Conservation (phyloP, 139 green algal species). For the Tetradesmus lagerheimii region DNA sequence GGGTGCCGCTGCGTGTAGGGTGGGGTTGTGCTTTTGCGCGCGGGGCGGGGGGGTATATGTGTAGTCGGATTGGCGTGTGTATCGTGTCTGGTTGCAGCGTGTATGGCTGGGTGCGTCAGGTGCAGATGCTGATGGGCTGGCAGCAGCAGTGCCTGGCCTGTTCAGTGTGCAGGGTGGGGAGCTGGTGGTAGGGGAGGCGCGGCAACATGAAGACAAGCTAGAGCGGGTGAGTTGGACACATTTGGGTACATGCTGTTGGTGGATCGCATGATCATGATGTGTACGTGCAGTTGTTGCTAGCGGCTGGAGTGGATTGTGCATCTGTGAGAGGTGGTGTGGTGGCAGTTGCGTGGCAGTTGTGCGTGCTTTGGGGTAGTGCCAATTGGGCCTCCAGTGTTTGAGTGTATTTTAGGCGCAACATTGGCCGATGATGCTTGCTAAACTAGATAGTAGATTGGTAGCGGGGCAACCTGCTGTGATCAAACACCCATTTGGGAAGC, state of each 20-base stretch:
- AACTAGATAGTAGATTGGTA: conserved; percentile 7
- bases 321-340: background rate
- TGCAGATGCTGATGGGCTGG: conserved; percentile 62
- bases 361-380: too few species aligned
- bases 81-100: background rate
- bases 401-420: background rate
- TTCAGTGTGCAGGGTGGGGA: conserved; percentile 59
- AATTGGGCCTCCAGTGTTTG: background rate
- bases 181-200: conserved; percentile 36
- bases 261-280: too few species aligned
- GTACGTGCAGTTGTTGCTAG: too few species aligned
- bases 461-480: background rate
- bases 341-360: background rate
- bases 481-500: background rate
- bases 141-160: conserved; percentile 63
- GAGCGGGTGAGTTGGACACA: conserved; percentile 79
- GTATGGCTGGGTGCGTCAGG: background rate
- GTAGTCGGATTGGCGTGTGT: too few species aligned
- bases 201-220: conserved; percentile 66
- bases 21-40: too few species aligned
- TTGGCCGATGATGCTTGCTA: background rate
- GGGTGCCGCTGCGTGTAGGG: too few species aligned
- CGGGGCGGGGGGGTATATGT: too few species aligned
- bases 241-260: too few species aligned
- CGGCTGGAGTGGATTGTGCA: background rate